Percentiles rank a stretch among this genome's conserved stretches.
Conservation (phyloP, 306 rosid species). For the Oemleria cerasiformis region DNA sequence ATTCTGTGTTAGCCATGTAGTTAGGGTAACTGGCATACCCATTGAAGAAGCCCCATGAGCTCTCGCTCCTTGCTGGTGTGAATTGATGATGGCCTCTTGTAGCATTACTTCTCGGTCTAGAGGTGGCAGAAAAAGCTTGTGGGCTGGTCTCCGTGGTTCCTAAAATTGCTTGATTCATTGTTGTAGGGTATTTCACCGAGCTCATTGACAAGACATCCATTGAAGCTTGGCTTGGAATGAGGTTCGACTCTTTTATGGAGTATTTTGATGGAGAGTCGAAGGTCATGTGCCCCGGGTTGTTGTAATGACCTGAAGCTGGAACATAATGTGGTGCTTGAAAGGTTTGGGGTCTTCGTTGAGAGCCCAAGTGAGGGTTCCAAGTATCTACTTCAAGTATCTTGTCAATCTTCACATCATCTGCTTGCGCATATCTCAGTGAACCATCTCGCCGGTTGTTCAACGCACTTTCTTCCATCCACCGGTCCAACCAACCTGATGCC, state of each 20-base stretch:
- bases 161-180: slow-evolving; percentile 48
- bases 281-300: slow-evolving; percentile 26
- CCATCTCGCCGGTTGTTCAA: slow-evolving; percentile 38
- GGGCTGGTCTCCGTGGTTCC: slow-evolving; percentile 66
- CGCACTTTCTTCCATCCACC: slow-evolving; percentile 86
- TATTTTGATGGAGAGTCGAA: slow-evolving; percentile 58
- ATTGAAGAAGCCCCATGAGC: slow-evolving; percentile 57
- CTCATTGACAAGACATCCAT: slow-evolving; percentile 29
- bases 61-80: slow-evolving; percentile 77
- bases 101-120: slow-evolving; percentile 55
- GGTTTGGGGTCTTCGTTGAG: slow-evolving; percentile 39
- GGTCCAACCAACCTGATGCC: slow-evolving; percentile 63
- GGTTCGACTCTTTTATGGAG: slow-evolving; percentile 36
- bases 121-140: slow-evolving; percentile 54
- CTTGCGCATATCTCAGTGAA: slow-evolving; percentile 32
- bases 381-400: slow-evolving; percentile 96
- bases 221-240: slow-evolving; percentile 37
- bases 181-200: slow-evolving; percentile 37
- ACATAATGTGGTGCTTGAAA: slow-evolving; percentile 40
- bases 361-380: slow-evolving; percentile 74
- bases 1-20: slow-evolving; percentile 90
- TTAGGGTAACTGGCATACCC: slow-evolving; percentile 62
- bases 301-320: slow-evolving; percentile 35
- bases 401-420: slow-evolving; percentile 68
- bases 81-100: slow-evolving; percentile 60